Conservation (phyloP, 2,329 filamentous ascomycete species). For the Colletotrichum truncatum region DNA sequence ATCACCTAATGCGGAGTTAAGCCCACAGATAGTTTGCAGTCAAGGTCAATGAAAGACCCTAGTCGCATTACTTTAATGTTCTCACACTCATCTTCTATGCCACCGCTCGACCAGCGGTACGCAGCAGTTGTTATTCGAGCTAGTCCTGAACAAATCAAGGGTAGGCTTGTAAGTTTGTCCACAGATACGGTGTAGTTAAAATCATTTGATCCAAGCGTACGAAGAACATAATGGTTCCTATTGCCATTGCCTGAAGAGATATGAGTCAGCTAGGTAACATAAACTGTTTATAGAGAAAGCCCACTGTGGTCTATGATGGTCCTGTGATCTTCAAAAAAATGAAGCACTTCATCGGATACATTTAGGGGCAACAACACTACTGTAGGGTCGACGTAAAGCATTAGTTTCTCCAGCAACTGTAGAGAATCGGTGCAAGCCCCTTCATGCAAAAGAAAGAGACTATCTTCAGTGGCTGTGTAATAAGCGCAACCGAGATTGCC, state of each 20-base stretch:
- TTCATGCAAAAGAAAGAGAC: constrained; percentile 81
- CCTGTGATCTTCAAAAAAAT: constrained; percentile 37
- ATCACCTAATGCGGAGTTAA: background rate
- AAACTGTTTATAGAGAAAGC: background rate
- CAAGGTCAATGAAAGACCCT: constrained; percentile 76
- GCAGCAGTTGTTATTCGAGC: background rate
- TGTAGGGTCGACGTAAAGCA: constrained; percentile 64
- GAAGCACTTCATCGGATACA: constrained; percentile 50
- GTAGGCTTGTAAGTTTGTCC: constrained; percentile 71
- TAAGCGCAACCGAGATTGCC: constrained; percentile 85
- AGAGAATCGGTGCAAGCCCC: background rate
- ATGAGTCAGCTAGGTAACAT: background rate
- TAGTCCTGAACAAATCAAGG: constrained; percentile 43
- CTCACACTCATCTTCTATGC: constrained; percentile 52
- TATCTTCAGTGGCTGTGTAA: constrained; percentile 76
- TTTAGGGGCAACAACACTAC: constrained; percentile 61
- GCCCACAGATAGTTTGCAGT: constrained; percentile 74
- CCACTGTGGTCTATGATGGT: constrained; percentile 25
- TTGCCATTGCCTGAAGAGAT: background rate
- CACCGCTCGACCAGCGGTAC: background rate
- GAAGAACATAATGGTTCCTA: constrained; percentile 53
- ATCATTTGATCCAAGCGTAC: constrained; percentile 75
- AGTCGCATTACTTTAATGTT: constrained; percentile 73
- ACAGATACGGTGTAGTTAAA: constrained; percentile 76
- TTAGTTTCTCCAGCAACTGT: constrained; percentile 59